phyloP scores from a whole-genome alignment of 192 early-diverging fungal genomes.

The Backusella macrospora region DNA sequence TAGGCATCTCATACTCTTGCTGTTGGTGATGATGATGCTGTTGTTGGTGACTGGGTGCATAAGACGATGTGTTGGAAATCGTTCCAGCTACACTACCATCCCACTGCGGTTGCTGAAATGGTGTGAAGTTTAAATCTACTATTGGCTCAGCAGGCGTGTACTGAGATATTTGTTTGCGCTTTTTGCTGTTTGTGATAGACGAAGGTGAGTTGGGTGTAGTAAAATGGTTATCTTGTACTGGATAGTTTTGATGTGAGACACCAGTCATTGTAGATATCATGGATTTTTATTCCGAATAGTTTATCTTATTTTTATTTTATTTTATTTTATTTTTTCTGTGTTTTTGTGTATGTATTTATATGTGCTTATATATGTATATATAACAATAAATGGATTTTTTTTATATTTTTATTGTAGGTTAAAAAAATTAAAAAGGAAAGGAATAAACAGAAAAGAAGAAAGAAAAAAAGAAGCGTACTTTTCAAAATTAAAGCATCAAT shows the following conservation, averaged over 20 bases:
- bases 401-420: neutral
- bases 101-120: slow-evolving; percentile 1
- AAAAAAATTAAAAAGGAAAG: slow-evolving; percentile 13
- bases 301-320: neutral
- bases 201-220: neutral
- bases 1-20: neutral
- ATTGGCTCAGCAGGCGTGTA: neutral
- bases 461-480: slow-evolving; percentile 2
- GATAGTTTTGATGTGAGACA: neutral
- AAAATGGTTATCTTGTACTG: neutral
- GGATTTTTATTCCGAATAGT: neutral
- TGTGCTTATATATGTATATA: slow-evolving; percentile 4
- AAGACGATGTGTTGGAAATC: slow-evolving; percentile 9
- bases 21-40: neutral
- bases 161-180: neutral
- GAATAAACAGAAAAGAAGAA: slow-evolving; percentile 2
- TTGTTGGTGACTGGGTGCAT: neutral
- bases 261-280: neutral
- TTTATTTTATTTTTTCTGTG: neutral
- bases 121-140: neutral
- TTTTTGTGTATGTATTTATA: slow-evolving; percentile 4
- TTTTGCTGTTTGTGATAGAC: neutral
- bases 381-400: slow-evolving; percentile 13
- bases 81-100: neutral
- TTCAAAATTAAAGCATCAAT: slow-evolving; percentile 10